Evolutionary conservation across 345 rosid genomes (phyloP), one percentile per base, ranked within the genome.

Genomic region (Boechera divaricarpa): DNA sequence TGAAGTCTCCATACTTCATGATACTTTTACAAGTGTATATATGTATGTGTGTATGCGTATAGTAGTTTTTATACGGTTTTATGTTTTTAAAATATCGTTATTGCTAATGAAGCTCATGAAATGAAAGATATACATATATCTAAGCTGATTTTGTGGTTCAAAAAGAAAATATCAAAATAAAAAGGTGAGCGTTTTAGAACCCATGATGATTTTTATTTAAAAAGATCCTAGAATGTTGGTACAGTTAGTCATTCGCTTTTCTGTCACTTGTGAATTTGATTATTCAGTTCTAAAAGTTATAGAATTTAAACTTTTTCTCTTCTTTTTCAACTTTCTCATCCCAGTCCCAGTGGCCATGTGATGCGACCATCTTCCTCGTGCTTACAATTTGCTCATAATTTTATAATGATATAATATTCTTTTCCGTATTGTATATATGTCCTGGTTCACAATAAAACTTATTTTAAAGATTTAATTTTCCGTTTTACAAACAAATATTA

Each of bases 221-320:
- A 70, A 71, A 57, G 77, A 65, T 77, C 77, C 81, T 71, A 77
- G 77, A 71, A 77, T 77, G 81, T 77, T 77, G 77, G 81, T 71
- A 77, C 73, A 71, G 73, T 77, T 77, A 77, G 72, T 66, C 77
- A 71, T 77, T 71, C 16, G 67, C 72, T 77, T 71, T 68, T 71
- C 45, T 70, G 72, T 47, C 81, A 77, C 77, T 62, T 64, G 67
- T 31, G 55, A 72, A 77, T 56, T 71, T 71, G 77, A 77, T 77
- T 64, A 77, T 77, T 71, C 81, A 77, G 77, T 77, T 77, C 60
- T 57, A 65, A 77, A 70, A 70, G 61, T 31, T 71, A 48, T 32
- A 64, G 53, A 63, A 28, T 71, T 71, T 18, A 56, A 64, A 57
- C 67, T 57, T 72, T 71, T 64, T 56, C 35, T 71, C 67, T 49